These are phyloP conservation scores for Fusarium acutatum DNA, from an alignment of 2,329 filamentous ascomycete genomes.

Conservation along the genomic window DNA sequence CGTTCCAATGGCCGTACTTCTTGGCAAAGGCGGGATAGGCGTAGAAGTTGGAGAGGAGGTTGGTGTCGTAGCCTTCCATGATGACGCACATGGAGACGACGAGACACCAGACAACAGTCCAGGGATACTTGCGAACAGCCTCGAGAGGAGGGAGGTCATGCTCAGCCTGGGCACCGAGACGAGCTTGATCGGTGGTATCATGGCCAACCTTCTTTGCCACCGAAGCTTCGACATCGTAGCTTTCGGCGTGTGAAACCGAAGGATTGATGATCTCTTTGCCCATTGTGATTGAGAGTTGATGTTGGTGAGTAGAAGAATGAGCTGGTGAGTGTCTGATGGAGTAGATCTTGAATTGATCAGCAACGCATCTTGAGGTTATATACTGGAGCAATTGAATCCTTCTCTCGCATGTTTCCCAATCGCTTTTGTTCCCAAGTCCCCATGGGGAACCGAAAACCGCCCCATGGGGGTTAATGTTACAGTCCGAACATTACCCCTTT, in stretches of 20 bases:
- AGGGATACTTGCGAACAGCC: constrained; percentile 44
- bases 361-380: constrained; percentile 16
- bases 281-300: neutral
- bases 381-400: constrained; percentile 7
- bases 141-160: constrained; percentile 40
- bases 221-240: constrained; percentile 9
- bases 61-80: constrained; percentile 55
- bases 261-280: constrained; percentile 4
- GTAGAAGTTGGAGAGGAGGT: constrained; percentile 49
- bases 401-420: neutral
- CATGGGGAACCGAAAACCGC: neutral
- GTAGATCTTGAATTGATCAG: neutral
- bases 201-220: neutral
- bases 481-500: constrained; percentile 35
- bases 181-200: constrained; percentile 17
- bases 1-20: constrained; percentile 45
- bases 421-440: neutral
- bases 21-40: constrained; percentile 43
- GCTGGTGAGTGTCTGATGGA: neutral
- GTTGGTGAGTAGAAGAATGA: neutral
- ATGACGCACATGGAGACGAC: constrained; percentile 50
- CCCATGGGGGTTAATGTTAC: neutral
- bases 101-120: constrained; percentile 51
- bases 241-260: constrained; percentile 14
- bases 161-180: constrained; percentile 29